Base-by-base conservation (phyloP, 1,139 yeast species). In the Scheffersomyces cryptocercus region DNA sequence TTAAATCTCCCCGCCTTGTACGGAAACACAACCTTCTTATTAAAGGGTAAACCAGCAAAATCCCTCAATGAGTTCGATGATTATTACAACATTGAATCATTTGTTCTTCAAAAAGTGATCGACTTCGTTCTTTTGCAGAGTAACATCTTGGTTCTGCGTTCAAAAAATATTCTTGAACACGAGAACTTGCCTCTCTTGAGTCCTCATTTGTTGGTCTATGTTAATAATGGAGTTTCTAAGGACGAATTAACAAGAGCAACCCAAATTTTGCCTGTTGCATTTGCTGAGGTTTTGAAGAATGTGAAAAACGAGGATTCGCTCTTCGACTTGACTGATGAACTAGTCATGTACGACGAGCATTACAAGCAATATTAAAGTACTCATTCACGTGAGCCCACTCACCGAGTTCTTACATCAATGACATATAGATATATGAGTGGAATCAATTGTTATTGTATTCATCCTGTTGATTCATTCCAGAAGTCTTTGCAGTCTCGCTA, bases 171-270 rank as follows among this genome's bases (percentile, higher is more conserved):
- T 13, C 71, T 84, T 44, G 84, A 81, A 52, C 95, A 85, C 56
- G 97, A 91, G 60, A 68, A 82, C 45, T 75, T 88, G 50, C 95
- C 96, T 3, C 74, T 88, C 36, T 77, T 80, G 40, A 62, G 64
- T 41, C 96, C 95, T 28, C 85, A 86, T 52, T 72, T 91, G 54
- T 76, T 84, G 53, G 60, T 90, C 11, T 73, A 78, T 52, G 65
- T 86, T 40, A 85, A 81, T 54, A 71, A 75, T 31, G 84, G 80
- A 3, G 76, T 84, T 46, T 61, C 77, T 2, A 60, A 61, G 30
- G 65, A 68, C n/a, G 95, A 89, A 50, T 64, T 85, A 42, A 45
- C 41, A 62, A 67, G 42, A 38, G 43, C 52, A 38, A 48, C 42
- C 28, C 35, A 43, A 29, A 39, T 56, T 2, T 57, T 60, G 48